Conservation (phyloP, 768 basidiomycete species). For the Panaeolus papilionaceus region DNA sequence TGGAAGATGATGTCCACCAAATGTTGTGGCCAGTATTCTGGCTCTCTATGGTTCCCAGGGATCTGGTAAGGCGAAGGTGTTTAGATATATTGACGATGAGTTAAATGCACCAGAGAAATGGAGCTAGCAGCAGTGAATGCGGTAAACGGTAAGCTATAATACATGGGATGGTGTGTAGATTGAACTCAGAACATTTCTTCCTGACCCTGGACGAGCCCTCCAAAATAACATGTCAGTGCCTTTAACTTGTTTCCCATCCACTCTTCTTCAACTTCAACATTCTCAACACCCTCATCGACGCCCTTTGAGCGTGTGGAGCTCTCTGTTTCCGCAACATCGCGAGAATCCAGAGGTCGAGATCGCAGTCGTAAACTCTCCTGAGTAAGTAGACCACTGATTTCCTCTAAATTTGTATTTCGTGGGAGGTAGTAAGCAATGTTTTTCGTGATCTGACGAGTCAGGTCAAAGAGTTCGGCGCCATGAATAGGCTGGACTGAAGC, state of each 20-base stretch:
- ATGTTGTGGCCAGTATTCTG: too few species aligned
- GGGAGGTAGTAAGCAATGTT: constrained; percentile 94
- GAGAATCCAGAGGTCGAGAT: not conserved
- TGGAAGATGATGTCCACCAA: not conserved
- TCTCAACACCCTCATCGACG: constrained; percentile 43
- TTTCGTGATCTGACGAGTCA: constrained; percentile 72
- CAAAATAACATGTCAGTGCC: constrained; percentile 94
- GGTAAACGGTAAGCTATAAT: too few species aligned
- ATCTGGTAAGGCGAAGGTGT: not conserved
- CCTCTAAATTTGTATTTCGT: constrained; percentile 75
- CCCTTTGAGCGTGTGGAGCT: constrained; percentile 8
- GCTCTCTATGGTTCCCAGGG: not conserved
- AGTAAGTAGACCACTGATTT: constrained; percentile 57
- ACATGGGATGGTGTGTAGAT: not conserved
- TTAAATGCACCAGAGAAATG: too few species aligned
- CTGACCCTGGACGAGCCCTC: constrained; percentile 78
- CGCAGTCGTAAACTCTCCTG: constrained; percentile 19
- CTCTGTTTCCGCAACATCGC: not conserved
- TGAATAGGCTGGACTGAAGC: constrained; percentile 78
- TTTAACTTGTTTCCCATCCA: constrained; percentile 96
- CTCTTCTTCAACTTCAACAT: constrained; percentile 92
- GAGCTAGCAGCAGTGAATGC: too few species aligned
- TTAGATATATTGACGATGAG: too few species aligned
- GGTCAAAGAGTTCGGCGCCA: constrained; percentile 80
- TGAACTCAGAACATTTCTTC: constrained; percentile 57